Conservation (phyloP, 192 early-diverging fungal species). For the Gaertneriomyces semiglobifer region DNA sequence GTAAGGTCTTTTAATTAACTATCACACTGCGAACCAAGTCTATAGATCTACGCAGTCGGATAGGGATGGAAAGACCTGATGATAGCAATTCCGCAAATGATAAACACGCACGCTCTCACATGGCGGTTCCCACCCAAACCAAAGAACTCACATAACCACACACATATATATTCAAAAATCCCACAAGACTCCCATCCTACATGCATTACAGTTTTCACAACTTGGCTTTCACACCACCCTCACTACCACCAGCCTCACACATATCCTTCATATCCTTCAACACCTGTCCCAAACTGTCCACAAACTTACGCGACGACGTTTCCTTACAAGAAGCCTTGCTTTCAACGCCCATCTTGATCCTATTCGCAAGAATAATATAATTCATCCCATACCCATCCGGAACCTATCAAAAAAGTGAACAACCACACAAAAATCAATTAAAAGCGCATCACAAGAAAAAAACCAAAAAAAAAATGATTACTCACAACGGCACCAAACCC, state of each 20-base stretch:
- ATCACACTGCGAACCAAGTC: too few relatives aligned
- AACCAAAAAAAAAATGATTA: slow-evolving; percentile 1
- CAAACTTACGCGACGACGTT: slow-evolving; percentile 30
- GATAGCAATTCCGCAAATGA: too few relatives aligned
- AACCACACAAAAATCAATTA: not conserved
- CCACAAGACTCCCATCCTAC: not conserved
- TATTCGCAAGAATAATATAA: slow-evolving; percentile 65
- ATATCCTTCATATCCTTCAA: slow-evolving; percentile 32
- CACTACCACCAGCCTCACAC: slow-evolving; percentile 13
- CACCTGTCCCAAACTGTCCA: slow-evolving; percentile 28
- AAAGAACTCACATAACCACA: too few relatives aligned
- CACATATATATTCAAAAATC: too few relatives aligned
- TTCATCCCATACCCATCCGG: slow-evolving; percentile 85
- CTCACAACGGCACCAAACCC: slow-evolving; percentile 79
- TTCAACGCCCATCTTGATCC: slow-evolving; percentile 79
- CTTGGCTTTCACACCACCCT: slow-evolving; percentile 13
- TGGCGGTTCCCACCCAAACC: too few relatives aligned
- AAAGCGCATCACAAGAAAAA: slow-evolving; percentile 7
- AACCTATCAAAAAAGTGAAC: too few relatives aligned
- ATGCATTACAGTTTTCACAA: too few relatives aligned
- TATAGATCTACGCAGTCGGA: too few relatives aligned
- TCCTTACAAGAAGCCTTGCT: slow-evolving; percentile 49
- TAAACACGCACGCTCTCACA: too few relatives aligned
- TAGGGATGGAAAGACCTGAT: too few relatives aligned
- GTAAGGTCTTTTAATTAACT: too few relatives aligned